Evolutionary conservation across 805 yeast genomes (phyloP), one percentile per base, ranked within the genome.

Genomic region (Cyberlindnera xylosilytica): DNA sequence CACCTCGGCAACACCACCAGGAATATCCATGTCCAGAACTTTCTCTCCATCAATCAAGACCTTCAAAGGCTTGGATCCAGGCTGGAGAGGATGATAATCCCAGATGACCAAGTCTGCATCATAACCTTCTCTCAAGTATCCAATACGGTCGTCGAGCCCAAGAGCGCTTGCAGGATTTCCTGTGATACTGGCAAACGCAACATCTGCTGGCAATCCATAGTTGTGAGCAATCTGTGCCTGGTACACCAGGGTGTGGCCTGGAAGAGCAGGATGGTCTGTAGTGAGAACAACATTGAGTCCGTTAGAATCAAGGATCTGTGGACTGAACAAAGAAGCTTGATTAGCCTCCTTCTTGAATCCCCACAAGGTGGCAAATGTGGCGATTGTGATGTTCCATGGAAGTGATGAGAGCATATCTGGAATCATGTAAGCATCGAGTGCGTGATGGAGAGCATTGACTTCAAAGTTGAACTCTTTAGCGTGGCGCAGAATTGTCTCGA

Each of bases 221-320:
- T 41, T 41, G 13, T 41, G 44, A 20, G 44, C 44, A 19, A 41
- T 23, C 26, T 41, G 44, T 2, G 44, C 44, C 34, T 41, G 44
- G 16, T 41, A 41, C 3, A 32, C 36, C 11, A 41, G 19, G 3
- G 44, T 36, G 13, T 41, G 44, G 19, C 44, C 44, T 11, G 44
- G 44, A 7, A 41, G 15, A 11, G 44, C 44, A 8, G 44, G 44
- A n/a, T 41, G 44, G 27, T 41, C 44, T 3, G 44, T 41, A n/a
- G 44, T 41, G 13, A 41, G 32, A 10, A 41, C 44, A 11, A 41
- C 44, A 24, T 36, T 36, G 29, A 41, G 15, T 18, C 32, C 28
- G 16, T 41, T n/a, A 11, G 40, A 7, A 11, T 36, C 26, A 22
- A 41, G 20, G 13, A 36, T 41, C 34, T 36, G 37, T 9, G 44